phyloP scores from a whole-genome alignment of 2,329 filamentous ascomycete species.

The Monosporascus sp. region DNA sequence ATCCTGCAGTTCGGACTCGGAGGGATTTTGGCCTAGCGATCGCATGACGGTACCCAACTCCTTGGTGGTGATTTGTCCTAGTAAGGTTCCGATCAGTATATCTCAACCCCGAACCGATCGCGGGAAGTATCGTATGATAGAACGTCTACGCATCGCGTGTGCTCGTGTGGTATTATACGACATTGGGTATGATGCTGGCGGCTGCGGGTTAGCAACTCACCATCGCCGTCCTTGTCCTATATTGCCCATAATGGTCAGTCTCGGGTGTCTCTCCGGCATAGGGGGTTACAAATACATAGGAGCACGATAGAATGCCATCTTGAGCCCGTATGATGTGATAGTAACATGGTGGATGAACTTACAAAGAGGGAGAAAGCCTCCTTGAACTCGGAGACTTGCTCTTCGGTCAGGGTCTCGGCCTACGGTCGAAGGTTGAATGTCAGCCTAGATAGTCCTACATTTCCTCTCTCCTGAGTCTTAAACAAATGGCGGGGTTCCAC shows the following conservation, averaged over 20 bases:
- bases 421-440: constrained; percentile 34
- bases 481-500: constrained; percentile 14
- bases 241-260: constrained; percentile 10
- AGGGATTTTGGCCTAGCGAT: constrained; percentile 84
- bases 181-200: background rate
- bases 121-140: background rate
- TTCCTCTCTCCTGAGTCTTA: constrained; percentile 13
- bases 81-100: background rate
- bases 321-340: background rate
- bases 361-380: constrained; percentile 99
- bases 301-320: too few relatives aligned
- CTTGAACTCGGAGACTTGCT: constrained; percentile 99
- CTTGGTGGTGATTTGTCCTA: constrained; percentile 89
- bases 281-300: too few relatives aligned
- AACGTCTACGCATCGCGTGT: background rate
- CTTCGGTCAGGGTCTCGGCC: constrained; percentile 98
- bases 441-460: constrained; percentile 11
- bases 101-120: background rate
- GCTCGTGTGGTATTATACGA: background rate
- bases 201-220: constrained; percentile 44
- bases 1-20: constrained; percentile 83
- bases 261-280: too few relatives aligned
- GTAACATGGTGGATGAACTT: constrained; percentile 41
- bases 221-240: constrained; percentile 88
- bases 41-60: constrained; percentile 88